Percentiles rank a stretch among this genome's conserved stretches.
These are phyloP conservation scores for Testicularia cyperi DNA, from an alignment of 1,284 basidiomycete genomes.

Conservation along the genomic window DNA sequence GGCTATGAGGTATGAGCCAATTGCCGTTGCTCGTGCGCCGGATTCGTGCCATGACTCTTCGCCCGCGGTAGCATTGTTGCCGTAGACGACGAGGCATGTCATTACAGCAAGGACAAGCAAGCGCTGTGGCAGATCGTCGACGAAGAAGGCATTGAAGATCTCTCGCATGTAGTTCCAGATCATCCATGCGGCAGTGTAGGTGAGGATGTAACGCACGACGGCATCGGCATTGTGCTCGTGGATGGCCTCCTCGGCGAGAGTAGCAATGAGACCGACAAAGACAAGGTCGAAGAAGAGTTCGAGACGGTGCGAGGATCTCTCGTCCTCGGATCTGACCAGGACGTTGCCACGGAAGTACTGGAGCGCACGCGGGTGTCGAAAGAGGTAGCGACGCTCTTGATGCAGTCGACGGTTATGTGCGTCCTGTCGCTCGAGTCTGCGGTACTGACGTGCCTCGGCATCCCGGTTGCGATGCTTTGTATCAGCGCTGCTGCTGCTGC, in stretches of 20 bases:
- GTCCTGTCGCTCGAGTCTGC: conserved; percentile 20
- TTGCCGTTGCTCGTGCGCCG: conserved; percentile 37
- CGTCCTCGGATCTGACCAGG: conserved; percentile 40
- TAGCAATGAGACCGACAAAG: conserved; percentile 50
- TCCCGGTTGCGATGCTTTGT: conserved; percentile 6
- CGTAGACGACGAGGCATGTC: conserved; percentile 44
- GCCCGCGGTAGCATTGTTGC: conserved; percentile 44
- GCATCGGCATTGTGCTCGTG: conserved; percentile 37
- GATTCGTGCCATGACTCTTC: conserved; percentile 20
- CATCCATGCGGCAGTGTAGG: conserved; percentile 44
- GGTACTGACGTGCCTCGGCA: conserved; percentile 24
- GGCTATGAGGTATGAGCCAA: conserved; percentile 44
- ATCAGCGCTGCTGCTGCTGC: not conserved
- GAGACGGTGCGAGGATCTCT: conserved; percentile 35
- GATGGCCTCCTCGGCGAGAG: conserved; percentile 43
- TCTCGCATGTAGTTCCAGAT: conserved; percentile 51
- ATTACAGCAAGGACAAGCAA: conserved; percentile 49
- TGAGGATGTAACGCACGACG: conserved; percentile 45
- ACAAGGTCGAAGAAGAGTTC: conserved; percentile 52
- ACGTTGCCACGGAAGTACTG: conserved; percentile 48
- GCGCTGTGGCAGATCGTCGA: conserved; percentile 43
- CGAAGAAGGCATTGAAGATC: conserved; percentile 50
- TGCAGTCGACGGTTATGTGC: conserved; percentile 26
- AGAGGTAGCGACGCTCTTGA: conserved; percentile 38
- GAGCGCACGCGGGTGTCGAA: conserved; percentile 43